A percentile compares a stretch with the other conserved stretches of the same genome.
phyloP scores from a whole-genome alignment of 116 monocot species.

The Zostera marina region DNA sequence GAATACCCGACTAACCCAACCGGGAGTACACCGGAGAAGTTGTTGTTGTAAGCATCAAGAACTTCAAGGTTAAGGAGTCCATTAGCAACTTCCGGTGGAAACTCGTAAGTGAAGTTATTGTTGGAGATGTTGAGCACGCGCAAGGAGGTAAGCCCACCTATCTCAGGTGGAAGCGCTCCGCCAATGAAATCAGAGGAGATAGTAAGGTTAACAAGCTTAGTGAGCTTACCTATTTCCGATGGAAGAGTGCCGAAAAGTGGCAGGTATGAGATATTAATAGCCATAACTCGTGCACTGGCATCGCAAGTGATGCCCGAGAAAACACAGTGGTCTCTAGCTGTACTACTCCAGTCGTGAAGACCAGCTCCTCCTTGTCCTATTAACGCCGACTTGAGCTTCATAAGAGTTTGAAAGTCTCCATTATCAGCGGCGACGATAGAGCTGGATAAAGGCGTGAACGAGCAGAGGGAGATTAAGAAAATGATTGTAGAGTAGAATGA shows the following conservation, averaged over 20 bases:
- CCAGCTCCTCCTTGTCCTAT: slow-evolving; percentile 16
- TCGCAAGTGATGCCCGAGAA: slow-evolving; percentile 76
- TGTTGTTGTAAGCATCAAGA: slow-evolving; percentile 82
- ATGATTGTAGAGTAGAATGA: background rate
- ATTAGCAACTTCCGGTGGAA: slow-evolving; percentile 17
- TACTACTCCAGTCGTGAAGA: slow-evolving; percentile 44
- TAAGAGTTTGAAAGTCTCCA: slow-evolving; percentile 17
- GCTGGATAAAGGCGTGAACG: background rate
- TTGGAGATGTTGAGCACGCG: slow-evolving; percentile 76
- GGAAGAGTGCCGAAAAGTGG: slow-evolving; percentile 28
- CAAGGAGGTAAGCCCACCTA: slow-evolving; percentile 28
- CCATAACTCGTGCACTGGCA: slow-evolving; percentile 18
- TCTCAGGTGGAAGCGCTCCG: slow-evolving; percentile 31
- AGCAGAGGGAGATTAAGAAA: background rate
- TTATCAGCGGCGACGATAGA: background rate
- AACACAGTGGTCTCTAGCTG: slow-evolving; percentile 24
- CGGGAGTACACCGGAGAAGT: slow-evolving; percentile 52
- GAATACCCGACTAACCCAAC: slow-evolving; percentile 3
- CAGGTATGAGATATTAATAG: slow-evolving; percentile 30
- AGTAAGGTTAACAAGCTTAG: slow-evolving; percentile 51
- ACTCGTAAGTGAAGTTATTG: slow-evolving; percentile 52
- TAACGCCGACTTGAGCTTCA: slow-evolving; percentile 36
- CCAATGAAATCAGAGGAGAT: slow-evolving; percentile 23
- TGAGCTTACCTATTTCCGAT: slow-evolving; percentile 32
- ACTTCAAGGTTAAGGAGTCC: slow-evolving; percentile 25